Percentiles rank a stretch among this genome's conserved stretches.
Conservation (phyloP, 2,329 filamentous ascomycete species). For the Coccinonectria pachysandricola region DNA sequence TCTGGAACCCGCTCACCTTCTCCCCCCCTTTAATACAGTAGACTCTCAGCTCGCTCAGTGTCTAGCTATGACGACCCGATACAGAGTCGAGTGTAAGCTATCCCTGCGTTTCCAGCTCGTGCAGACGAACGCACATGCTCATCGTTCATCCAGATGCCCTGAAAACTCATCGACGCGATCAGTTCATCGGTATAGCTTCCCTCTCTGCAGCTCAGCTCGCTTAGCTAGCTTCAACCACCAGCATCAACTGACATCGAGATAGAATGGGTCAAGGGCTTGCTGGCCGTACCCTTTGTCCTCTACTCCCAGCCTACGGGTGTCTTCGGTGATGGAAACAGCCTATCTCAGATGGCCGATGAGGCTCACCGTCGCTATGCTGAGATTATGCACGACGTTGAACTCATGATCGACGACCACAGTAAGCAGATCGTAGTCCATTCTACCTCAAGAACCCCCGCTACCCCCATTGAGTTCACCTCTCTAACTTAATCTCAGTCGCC, state of each 20-base stretch:
- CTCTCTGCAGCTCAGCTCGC: conserved; percentile 1
- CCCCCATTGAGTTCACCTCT: too few species aligned
- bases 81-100: conserved; percentile 62
- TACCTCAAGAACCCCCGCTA: too few species aligned
- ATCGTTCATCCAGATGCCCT: conserved; percentile 40
- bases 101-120: conserved; percentile 1
- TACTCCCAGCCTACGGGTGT: conserved; percentile 89
- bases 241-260: conserved; percentile 6
- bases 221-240: background rate
- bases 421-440: conserved; percentile 16
- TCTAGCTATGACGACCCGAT: conserved; percentile 51
- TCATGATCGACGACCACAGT: conserved; percentile 89
- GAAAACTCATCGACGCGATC: conserved; percentile 82
- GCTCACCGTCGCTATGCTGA: conserved; percentile 86
- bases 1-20: too few species aligned
- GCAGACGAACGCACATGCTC: conserved; percentile 8
- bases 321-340: conserved; percentile 58
- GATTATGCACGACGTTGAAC: conserved; percentile 88
- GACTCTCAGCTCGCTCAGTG: too few species aligned
- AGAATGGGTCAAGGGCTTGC: conserved; percentile 95
- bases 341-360: conserved; percentile 64
- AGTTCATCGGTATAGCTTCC: conserved; percentile 61
- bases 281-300: conserved; percentile 92
- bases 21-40: too few species aligned
- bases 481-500: conserved; percentile 53